These are phyloP conservation scores for Geosmithia morbida DNA, from an alignment of 2,329 filamentous ascomycete species.

Conservation along the genomic window DNA sequence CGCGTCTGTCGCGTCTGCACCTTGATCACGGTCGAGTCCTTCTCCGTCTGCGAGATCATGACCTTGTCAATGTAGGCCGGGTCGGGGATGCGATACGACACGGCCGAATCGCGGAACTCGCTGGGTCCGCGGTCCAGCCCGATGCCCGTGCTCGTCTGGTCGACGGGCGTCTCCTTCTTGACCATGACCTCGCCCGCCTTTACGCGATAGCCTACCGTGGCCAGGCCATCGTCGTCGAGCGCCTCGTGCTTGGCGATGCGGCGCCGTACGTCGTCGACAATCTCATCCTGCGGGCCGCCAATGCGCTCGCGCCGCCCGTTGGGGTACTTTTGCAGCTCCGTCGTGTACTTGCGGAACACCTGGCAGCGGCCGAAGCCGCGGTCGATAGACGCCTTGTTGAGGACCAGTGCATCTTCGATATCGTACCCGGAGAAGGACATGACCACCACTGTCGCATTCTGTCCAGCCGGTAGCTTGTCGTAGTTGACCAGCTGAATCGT, in stretches of 20 bases:
- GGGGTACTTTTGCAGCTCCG: conserved; percentile 75
- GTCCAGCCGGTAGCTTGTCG: conserved; percentile 90
- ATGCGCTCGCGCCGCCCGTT: conserved; percentile 62
- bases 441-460: conserved; percentile 94
- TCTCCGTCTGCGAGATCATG: conserved; percentile 80
- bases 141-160: conserved; percentile 59
- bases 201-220: conserved; percentile 70
- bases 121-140: conserved; percentile 50
- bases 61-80: conserved; percentile 91
- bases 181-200: conserved; percentile 73
- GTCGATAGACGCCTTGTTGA: conserved; percentile 94
- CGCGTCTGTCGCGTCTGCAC: conserved; percentile 93
- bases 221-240: conserved; percentile 76
- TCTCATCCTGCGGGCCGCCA: conserved; percentile 34
- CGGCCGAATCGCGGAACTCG: conserved; percentile 51
- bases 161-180: conserved; percentile 75
- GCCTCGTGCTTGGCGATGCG: conserved; percentile 55
- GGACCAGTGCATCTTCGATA: conserved; percentile 92
- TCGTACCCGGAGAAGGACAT: conserved; percentile 99
- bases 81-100: conserved; percentile 73
- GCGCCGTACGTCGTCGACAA: background rate
- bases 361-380: conserved; percentile 93
- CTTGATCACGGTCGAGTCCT: conserved; percentile 77
- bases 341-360: conserved; percentile 90
- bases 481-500: conserved; percentile 96